Conservation (phyloP, 371 early-diverging fungal species). For the Apophysomyces sp. region DNA sequence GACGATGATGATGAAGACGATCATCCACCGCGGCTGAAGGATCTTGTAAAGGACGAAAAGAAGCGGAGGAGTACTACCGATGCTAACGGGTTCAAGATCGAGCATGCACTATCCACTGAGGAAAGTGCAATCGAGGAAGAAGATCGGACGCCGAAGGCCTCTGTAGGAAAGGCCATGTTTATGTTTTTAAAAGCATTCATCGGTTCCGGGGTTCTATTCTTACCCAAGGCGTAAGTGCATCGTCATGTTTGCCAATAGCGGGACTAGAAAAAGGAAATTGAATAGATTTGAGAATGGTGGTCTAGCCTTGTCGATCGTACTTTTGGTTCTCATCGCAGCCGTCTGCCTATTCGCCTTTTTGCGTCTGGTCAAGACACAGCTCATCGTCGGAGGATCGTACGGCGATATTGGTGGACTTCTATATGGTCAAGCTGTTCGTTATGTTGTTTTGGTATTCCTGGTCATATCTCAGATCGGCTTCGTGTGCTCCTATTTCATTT, state of each 20-base stretch:
- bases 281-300: slow-evolving; percentile 38
- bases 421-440: slow-evolving; percentile 59
- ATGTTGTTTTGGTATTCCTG: slow-evolving; percentile 60
- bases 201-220: slow-evolving; percentile 10
- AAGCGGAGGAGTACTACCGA: not conserved
- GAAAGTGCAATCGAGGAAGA: not conserved
- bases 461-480: slow-evolving; percentile 68
- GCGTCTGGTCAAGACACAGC: slow-evolving; percentile 32
- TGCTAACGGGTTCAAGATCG: not conserved
- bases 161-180: slow-evolving; percentile 10
- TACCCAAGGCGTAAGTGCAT: slow-evolving; percentile 8
- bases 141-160: not conserved
- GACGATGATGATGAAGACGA: not conserved
- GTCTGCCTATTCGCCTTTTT: slow-evolving; percentile 30
- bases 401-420: slow-evolving; percentile 76
- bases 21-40: not conserved
- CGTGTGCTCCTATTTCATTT: slow-evolving; percentile 45
- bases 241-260: not conserved
- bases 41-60: not conserved
- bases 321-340: slow-evolving; percentile 29
- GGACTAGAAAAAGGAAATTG: not conserved
- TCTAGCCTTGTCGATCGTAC: slow-evolving; percentile 23
- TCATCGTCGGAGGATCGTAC: slow-evolving; percentile 63
- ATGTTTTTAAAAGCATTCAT: slow-evolving; percentile 14
- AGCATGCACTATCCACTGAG: not conserved